A percentile compares a stretch with the other conserved stretches of the same genome.
Evolutionary conservation across 2,329 filamentous ascomycete genomes (phyloP).

Genomic region (Apiospora pterosperma): DNA sequence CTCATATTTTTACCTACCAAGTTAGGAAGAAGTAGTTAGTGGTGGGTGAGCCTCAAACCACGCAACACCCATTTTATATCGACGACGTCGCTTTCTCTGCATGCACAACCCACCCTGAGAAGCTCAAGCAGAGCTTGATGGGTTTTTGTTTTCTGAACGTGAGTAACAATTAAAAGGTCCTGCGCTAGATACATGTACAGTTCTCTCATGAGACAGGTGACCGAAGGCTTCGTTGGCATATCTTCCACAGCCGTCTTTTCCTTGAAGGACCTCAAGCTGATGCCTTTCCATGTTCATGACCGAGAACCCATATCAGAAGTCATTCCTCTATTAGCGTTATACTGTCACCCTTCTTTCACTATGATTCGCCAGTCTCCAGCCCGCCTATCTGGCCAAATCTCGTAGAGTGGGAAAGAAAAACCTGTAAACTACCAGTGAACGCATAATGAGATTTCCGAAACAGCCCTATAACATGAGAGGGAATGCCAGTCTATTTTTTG

Average conservation of each 20-base stretch:
- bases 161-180: constrained; percentile 5
- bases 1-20: constrained; percentile 3
- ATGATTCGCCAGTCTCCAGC: neutral
- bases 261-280: neutral
- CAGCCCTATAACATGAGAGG: constrained; percentile 25
- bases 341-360: neutral
- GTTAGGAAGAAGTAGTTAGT: too few relatives aligned
- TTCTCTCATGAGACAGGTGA: neutral
- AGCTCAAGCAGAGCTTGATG: neutral
- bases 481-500: constrained; percentile 31
- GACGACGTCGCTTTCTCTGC: neutral
- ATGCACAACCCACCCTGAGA: neutral
- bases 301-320: neutral
- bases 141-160: neutral
- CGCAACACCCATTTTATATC: neutral
- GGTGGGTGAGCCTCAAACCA: neutral
- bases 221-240: neutral
- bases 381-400: neutral
- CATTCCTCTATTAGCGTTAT: constrained; percentile 3
- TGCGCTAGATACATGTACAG: constrained; percentile 5
- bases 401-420: constrained; percentile 13
- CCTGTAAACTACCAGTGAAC: constrained; percentile 31
- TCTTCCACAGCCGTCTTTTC: neutral
- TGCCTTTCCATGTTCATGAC: constrained; percentile 2
- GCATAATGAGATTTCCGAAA: constrained; percentile 29